Evolutionary conservation across 1,284 basidiomycete species (phyloP).

Genomic region (Marasmius oreades): DNA sequence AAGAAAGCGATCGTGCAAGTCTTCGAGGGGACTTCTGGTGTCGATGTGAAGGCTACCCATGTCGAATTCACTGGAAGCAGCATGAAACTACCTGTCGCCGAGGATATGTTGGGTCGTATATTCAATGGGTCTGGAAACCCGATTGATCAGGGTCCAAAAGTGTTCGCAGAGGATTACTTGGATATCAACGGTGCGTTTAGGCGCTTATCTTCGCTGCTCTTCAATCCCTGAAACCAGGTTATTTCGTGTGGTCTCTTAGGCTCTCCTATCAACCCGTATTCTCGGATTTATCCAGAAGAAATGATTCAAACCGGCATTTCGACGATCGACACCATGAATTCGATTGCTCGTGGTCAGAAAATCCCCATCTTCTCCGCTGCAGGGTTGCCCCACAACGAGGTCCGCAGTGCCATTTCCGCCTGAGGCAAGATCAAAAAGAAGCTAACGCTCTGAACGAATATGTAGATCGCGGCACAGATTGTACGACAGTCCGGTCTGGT

Average conservation of each 20-base stretch:
- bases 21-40: constrained; percentile 97
- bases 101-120: constrained; percentile 98
- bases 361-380: constrained; percentile 99
- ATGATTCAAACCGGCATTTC: constrained; percentile 99
- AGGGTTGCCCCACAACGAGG: constrained; percentile 98
- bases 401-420: constrained; percentile 31
- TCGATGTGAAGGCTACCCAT: constrained; percentile 96
- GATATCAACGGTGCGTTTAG: constrained; percentile 91
- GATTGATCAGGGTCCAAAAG: constrained; percentile 98
- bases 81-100: constrained; percentile 99
- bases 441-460: neutral
- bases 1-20: constrained; percentile 99
- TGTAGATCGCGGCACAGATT: constrained; percentile 97
- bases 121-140: constrained; percentile 99
- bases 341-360: constrained; percentile 99
- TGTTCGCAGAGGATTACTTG: constrained; percentile 98
- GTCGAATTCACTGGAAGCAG: constrained; percentile 98
- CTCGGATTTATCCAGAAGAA: constrained; percentile 99
- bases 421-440: constrained; percentile 3
- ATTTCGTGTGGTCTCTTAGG: constrained; percentile 46
- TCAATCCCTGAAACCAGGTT: constrained; percentile 5
- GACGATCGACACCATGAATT: constrained; percentile 98
- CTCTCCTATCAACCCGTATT: constrained; percentile 98
- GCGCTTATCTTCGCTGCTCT: constrained; percentile 3
- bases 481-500: constrained; percentile 99